Percentiles rank a stretch among this genome's conserved stretches.
Evolutionary conservation across 768 basidiomycete genomes (phyloP).

Genomic region (Boletus rubropictus): DNA sequence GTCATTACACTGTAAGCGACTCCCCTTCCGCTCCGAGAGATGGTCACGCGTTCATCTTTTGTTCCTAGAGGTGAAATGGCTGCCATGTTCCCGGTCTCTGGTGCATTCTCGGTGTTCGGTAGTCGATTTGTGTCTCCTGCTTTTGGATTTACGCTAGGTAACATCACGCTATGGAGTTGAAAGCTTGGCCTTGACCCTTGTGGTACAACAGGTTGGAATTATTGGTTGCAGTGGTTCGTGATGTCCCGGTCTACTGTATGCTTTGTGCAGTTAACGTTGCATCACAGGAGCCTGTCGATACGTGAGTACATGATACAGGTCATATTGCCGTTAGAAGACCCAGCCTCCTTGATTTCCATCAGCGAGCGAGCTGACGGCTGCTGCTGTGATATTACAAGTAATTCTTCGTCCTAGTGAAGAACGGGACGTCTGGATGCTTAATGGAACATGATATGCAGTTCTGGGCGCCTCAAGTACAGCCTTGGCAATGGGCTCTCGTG

Average conservation of each 20-base stretch:
- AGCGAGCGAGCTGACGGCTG: conserved; percentile 57
- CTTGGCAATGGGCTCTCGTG: conserved; percentile 54
- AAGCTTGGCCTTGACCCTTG: background rate
- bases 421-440: background rate
- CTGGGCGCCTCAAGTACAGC: conserved; percentile 43
- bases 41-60: background rate
- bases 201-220: conserved; percentile 45
- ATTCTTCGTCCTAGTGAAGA: background rate
- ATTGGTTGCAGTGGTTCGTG: conserved; percentile 47
- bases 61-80: conserved; percentile 55
- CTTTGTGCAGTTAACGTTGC: background rate
- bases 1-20: conserved; percentile 48
- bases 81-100: conserved; percentile 56
- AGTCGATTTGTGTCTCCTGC: conserved; percentile 55
- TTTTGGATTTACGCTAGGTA: conserved; percentile 54
- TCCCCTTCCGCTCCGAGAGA: background rate
- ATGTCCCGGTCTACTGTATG: background rate
- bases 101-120: conserved; percentile 55
- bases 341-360: conserved; percentile 2
- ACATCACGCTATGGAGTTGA: background rate
- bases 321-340: background rate
- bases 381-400: conserved; percentile 47
- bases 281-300: conserved; percentile 35
- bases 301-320: conserved; percentile 23
- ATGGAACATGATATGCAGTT: conserved; percentile 19